Evolutionary conservation across 1,284 basidiomycete genomes (phyloP).

Genomic region (Anthracocystis panici-leucophaei): DNA sequence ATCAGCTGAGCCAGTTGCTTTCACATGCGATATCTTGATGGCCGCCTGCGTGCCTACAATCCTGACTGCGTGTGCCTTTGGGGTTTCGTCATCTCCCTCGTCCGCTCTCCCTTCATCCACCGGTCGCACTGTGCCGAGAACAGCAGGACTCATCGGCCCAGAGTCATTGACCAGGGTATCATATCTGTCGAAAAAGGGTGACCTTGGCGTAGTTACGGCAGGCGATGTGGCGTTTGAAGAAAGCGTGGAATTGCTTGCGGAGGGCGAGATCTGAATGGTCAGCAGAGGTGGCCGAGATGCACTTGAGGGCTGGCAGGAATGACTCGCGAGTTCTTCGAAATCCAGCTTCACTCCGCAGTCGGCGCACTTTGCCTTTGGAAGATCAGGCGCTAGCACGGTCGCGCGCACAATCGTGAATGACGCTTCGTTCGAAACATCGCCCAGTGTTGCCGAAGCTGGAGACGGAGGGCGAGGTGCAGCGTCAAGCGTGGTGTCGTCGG

Average conservation of each 20-base stretch:
- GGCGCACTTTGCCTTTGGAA: constrained; percentile 60
- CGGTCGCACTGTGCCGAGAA: constrained; percentile 6
- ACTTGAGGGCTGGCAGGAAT: constrained; percentile 38
- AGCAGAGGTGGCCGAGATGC: constrained; percentile 24
- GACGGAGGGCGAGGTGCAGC: constrained; percentile 7
- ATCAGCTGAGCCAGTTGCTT: constrained; percentile 1
- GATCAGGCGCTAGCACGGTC: constrained; percentile 44
- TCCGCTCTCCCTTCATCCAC: background rate
- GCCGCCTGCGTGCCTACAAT: constrained; percentile 31
- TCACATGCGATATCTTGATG: constrained; percentile 20
- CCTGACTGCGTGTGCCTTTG: constrained; percentile 40
- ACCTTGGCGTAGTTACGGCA: constrained; percentile 23
- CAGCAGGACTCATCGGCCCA: constrained; percentile 35
- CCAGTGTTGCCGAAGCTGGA: constrained; percentile 17
- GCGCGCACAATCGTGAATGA: constrained; percentile 34
- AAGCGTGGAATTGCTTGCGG: constrained; percentile 15
- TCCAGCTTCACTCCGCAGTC: constrained; percentile 55
- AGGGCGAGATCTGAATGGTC: constrained; percentile 32
- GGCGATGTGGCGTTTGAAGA: constrained; percentile 25
- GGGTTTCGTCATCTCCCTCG: constrained; percentile 25
- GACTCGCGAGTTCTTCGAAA: constrained; percentile 56
- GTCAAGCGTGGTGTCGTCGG: constrained; percentile 1
- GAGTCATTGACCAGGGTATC: constrained; percentile 25
- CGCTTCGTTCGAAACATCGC: constrained; percentile 13
- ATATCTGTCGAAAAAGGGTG: constrained; percentile 56